Conservation (phyloP, 768 basidiomycete genomes). For the Chlorophyllum brunneum region DNA sequence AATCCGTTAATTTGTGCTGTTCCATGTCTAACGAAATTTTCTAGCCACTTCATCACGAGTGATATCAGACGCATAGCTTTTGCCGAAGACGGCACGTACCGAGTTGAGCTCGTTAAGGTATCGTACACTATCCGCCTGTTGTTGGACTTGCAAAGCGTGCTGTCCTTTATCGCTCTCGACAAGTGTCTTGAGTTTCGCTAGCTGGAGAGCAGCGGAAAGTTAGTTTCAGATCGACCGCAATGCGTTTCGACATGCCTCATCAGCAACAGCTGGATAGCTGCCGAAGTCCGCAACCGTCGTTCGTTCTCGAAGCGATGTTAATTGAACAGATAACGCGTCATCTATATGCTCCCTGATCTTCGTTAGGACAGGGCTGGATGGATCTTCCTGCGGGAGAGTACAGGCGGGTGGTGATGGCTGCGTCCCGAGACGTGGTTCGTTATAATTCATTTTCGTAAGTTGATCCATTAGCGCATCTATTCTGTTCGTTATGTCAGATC, state of each 20-base stretch:
- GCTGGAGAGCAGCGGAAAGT: constrained; percentile 2
- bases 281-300: neutral
- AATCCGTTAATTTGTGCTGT: constrained; percentile 67
- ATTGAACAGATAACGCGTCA: neutral
- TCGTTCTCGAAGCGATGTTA: neutral
- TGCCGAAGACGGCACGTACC: constrained; percentile 29
- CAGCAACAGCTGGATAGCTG: neutral
- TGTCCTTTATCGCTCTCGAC: constrained; percentile 46
- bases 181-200: constrained; percentile 44
- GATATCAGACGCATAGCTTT: neutral
- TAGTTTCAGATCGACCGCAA: neutral
- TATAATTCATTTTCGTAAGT: constrained; percentile 17
- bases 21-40: constrained; percentile 76
- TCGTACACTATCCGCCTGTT: constrained; percentile 70
- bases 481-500: neutral
- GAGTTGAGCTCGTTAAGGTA: constrained; percentile 77
- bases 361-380: neutral
- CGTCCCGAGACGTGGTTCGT: constrained; percentile 2
- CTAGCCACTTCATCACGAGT: constrained; percentile 59
- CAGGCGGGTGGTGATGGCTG: neutral
- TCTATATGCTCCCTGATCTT: neutral
- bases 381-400: neutral
- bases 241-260: neutral
- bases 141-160: constrained; percentile 47
- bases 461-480: neutral